Conservation (phyloP, 2,329 filamentous ascomycete species). For the Aaosphaeria arxii region DNA sequence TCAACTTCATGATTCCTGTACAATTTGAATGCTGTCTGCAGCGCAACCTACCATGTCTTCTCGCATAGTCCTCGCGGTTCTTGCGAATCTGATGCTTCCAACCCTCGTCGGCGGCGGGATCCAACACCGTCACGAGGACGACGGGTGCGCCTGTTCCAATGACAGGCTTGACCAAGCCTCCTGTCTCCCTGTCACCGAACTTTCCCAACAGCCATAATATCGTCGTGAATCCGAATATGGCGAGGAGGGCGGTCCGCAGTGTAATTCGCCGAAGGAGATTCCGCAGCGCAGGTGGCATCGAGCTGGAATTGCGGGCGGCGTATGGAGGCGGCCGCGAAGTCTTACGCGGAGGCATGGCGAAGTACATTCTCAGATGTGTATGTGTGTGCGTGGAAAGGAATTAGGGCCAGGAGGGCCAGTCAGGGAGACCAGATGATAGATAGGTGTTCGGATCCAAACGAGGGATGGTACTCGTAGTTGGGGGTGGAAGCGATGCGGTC, state of each 20-base stretch:
- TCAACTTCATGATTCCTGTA: background rate
- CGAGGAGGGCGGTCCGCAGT: constrained; percentile 55
- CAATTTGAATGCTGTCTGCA: background rate
- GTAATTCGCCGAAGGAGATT: constrained; percentile 56
- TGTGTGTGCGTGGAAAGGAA: background rate
- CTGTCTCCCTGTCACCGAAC: constrained; percentile 15
- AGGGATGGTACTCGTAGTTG: background rate
- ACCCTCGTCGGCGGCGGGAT: constrained; percentile 61
- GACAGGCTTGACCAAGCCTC: constrained; percentile 27
- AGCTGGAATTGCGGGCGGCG: constrained; percentile 54
- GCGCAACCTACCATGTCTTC: constrained; percentile 68
- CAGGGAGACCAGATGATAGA: constrained; percentile 17
- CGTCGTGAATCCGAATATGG: constrained; percentile 54
- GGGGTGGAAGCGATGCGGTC: background rate
- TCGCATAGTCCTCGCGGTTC: constrained; percentile 82
- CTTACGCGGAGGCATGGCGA: constrained; percentile 84
- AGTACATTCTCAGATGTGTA: constrained; percentile 62
- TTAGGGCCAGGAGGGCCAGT: constrained; percentile 13
- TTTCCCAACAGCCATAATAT: constrained; percentile 35
- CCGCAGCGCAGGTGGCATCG: constrained; percentile 46
- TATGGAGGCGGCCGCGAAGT: constrained; percentile 74
- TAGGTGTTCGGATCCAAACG: constrained; percentile 11
- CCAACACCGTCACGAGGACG: constrained; percentile 83
- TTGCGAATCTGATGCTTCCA: constrained; percentile 74
- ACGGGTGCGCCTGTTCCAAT: constrained; percentile 50